Evolutionary conservation across 1,284 basidiomycete genomes (phyloP).

Genomic region (Marasmius sp.): DNA sequence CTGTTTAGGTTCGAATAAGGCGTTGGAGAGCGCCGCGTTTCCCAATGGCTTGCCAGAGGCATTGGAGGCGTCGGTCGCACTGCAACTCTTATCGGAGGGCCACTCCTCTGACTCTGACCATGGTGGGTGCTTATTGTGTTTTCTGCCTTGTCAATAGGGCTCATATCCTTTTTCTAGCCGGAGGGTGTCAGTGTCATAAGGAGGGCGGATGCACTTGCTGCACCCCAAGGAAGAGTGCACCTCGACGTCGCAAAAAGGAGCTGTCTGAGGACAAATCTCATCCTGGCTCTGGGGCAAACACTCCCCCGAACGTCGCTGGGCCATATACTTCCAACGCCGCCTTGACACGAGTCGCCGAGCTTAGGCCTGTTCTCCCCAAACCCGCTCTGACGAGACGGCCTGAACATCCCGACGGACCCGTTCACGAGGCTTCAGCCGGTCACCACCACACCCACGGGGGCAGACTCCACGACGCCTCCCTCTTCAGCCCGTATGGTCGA

Average conservation of each 20-base stretch:
- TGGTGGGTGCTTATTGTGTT: slow-evolving; percentile 32
- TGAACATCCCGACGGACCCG: slow-evolving; percentile 26
- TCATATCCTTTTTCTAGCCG: slow-evolving; percentile 32
- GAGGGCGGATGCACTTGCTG: slow-evolving; percentile 59
- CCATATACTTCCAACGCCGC: slow-evolving; percentile 23
- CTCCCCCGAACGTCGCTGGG: slow-evolving; percentile 6
- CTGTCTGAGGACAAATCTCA: slow-evolving; percentile 16
- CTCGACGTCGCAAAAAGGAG: slow-evolving; percentile 23
- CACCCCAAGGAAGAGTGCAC: slow-evolving; percentile 36
- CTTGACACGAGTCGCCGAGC: slow-evolving; percentile 52
- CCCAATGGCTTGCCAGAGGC: slow-evolving; percentile 67
- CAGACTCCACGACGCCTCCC: slow-evolving; percentile 38
- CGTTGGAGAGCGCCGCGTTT: slow-evolving; percentile 67
- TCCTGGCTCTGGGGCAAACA: neutral
- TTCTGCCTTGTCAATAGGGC: slow-evolving; percentile 31
- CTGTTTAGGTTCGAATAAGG: slow-evolving; percentile 49
- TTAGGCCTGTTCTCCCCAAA: slow-evolving; percentile 56
- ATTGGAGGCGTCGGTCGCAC: slow-evolving; percentile 61
- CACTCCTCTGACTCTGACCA: slow-evolving; percentile 48
- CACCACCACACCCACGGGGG: slow-evolving; percentile 29
- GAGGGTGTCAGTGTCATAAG: slow-evolving; percentile 43
- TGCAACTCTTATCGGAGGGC: slow-evolving; percentile 40
- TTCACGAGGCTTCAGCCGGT: slow-evolving; percentile 42
- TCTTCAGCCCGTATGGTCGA: slow-evolving; percentile 62
- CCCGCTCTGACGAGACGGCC: slow-evolving; percentile 21